A percentile compares a stretch with the other conserved stretches of the same genome.
Conservation (phyloP, 1,139 yeast genomes). For the Blastobotrys proliferans region DNA sequence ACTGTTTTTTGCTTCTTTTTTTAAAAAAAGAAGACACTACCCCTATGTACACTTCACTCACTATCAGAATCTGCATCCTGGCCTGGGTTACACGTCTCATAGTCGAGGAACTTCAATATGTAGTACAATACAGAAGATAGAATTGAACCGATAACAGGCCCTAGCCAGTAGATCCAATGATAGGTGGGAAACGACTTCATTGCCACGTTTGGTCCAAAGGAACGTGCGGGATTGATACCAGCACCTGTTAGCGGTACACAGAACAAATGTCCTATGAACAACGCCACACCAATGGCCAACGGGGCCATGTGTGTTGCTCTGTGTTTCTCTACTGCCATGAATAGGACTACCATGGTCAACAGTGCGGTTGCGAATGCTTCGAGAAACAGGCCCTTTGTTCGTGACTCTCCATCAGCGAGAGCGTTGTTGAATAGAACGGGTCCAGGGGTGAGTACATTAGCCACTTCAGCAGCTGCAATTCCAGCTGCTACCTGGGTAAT, state of each 20-base stretch:
- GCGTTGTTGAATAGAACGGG: slow-evolving; percentile 65
- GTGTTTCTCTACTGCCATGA: slow-evolving; percentile 82
- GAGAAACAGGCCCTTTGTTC: slow-evolving; percentile 70
- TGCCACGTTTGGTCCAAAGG: slow-evolving; percentile 81
- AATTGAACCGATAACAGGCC: slow-evolving; percentile 61
- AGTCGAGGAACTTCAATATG: slow-evolving; percentile 59
- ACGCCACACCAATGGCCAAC: slow-evolving; percentile 73
- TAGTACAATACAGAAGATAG: slow-evolving; percentile 68
- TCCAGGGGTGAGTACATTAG: slow-evolving; percentile 84
- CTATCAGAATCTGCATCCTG: slow-evolving; percentile 49
- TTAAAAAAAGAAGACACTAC: no score
- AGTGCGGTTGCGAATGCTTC: slow-evolving; percentile 79
- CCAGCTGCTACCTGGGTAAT: slow-evolving; percentile 75
- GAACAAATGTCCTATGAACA: slow-evolving; percentile 78
- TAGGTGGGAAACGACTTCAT: slow-evolving; percentile 67
- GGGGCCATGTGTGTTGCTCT: slow-evolving; percentile 78
- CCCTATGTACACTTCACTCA: no score
- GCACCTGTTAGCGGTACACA: slow-evolving; percentile 87
- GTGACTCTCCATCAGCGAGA: slow-evolving; percentile 69
- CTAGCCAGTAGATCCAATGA: slow-evolving; percentile 92
- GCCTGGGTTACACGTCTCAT: slow-evolving; percentile 70
- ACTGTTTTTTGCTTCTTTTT: no score
- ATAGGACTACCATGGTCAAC: slow-evolving; percentile 70
- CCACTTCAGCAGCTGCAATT: slow-evolving; percentile 92
- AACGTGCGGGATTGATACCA: slow-evolving; percentile 87